Evolutionary conservation across 768 basidiomycete species (phyloP), one percentile per base, ranked within the genome.

Genomic region (Ramaria rubella): DNA sequence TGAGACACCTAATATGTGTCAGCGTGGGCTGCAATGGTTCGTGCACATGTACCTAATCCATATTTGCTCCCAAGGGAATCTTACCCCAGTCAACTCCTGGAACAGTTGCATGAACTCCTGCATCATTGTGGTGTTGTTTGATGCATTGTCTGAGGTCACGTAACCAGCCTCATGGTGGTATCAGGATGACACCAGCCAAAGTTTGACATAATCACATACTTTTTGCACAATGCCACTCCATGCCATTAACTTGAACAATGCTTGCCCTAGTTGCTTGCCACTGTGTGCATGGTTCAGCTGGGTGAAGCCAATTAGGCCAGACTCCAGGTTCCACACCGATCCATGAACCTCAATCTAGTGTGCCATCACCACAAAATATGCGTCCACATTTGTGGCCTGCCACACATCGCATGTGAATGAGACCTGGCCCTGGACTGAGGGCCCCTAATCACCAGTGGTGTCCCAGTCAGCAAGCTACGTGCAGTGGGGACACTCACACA

Each of bases 321-420:
- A 62, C 19, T 70, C 46, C 8, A 69, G 38, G 26, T 63, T 54
- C 71, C 70, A 75, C 7, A 8, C 7, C 34, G 8, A 36, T 36
- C 15, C 15, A 15, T 36, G 7, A 8, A 8, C 15, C 34, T 74
- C 69, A 42, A 74, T 70, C 72, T 74, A 76, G 50, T 73, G 71
- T 0, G 65, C 71, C 0, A 69, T 76, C 4, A 73, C 69, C 0
- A 67, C 73, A 60, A 72, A 72, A 60, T 76, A 77, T 1, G 62
- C 67, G 60, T 76, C 72, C 1, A 59, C 57, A 58, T 72, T 75
- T 8, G 33, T 49, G 2, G 74, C 74, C 48, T 73, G 72, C 75
- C 74, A 76, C 11, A 66, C 72, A 61, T 77, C 70, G 60, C 72
- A 72, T 4, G 73, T 77, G 7, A 70, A 21, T 38, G 61, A 69